Evolutionary conservation across 192 early-diverging fungal genomes (phyloP).

Genomic region (Kappamyces sp.): DNA sequence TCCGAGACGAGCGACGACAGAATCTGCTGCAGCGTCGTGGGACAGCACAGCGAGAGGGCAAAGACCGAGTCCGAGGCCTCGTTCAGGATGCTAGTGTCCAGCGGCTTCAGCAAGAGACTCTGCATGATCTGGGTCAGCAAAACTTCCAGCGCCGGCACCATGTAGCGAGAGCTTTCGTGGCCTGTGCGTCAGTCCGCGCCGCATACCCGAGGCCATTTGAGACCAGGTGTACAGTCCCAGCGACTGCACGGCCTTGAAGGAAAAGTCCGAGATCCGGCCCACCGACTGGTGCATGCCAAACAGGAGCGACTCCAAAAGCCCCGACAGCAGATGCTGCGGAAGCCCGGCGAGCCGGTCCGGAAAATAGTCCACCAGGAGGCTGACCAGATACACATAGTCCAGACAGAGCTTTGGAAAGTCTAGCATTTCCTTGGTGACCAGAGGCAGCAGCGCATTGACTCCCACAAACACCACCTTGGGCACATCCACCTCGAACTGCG

Average conservation of each 20-base stretch:
- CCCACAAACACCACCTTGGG: constrained; percentile 68
- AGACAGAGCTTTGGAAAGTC: constrained; percentile 58
- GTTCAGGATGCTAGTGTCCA: constrained; percentile 14
- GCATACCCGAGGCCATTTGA: constrained; percentile 18
- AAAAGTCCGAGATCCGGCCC: constrained; percentile 46
- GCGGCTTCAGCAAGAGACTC: constrained; percentile 1
- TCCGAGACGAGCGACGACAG: not conserved
- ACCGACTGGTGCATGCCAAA: constrained; percentile 58
- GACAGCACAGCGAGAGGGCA: not conserved
- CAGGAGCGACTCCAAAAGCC: constrained; percentile 55
- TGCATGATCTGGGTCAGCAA: constrained; percentile 9
- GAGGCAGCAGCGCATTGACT: constrained; percentile 60
- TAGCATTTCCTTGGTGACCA: constrained; percentile 67
- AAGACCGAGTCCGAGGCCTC: constrained; percentile 18
- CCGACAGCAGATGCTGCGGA: constrained; percentile 42
- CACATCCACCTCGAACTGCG: constrained; percentile 32
- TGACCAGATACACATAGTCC: constrained; percentile 61
- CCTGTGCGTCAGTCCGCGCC: not conserved
- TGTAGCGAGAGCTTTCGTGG: not conserved
- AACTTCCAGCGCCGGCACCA: constrained; percentile 17
- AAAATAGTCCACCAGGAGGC: constrained; percentile 57
- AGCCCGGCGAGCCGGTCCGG: constrained; percentile 50
- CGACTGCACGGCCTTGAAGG: constrained; percentile 59
- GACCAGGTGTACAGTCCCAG: constrained; percentile 53
- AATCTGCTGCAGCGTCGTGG: not conserved